Conservation (phyloP, 345 rosid genomes). For the Gossypium rotundifolium region DNA sequence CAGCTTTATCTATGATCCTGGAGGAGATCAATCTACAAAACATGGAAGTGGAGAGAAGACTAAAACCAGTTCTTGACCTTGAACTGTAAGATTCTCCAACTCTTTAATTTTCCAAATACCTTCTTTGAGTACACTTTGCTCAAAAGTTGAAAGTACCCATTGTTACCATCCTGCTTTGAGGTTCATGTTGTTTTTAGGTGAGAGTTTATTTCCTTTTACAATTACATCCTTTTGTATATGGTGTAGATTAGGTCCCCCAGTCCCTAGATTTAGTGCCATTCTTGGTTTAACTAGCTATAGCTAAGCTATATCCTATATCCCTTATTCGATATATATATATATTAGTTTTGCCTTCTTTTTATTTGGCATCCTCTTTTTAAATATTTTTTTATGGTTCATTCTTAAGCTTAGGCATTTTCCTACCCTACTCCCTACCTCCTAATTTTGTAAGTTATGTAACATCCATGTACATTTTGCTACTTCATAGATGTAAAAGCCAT, state of each 20-base stretch:
- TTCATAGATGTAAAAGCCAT: slow-evolving; percentile 21
- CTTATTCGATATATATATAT: slow-evolving; percentile 15
- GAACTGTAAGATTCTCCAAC: slow-evolving; percentile 30
- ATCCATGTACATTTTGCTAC: slow-evolving; percentile 49
- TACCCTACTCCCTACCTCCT: not conserved
- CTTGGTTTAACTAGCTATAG: slow-evolving; percentile 35
- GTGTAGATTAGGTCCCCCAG: slow-evolving; percentile 35
- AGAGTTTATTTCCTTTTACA: slow-evolving; percentile 13
- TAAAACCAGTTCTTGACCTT: slow-evolving; percentile 55
- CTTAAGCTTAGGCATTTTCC: slow-evolving; percentile 10
- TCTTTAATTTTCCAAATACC: slow-evolving; percentile 6
- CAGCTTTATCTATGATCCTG: slow-evolving; percentile 59
- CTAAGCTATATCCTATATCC: not conserved
- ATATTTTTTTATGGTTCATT: not conserved
- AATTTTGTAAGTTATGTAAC: slow-evolving; percentile 39
- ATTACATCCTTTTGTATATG: slow-evolving; percentile 26
- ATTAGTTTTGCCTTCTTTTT: not conserved
- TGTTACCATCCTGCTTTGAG: slow-evolving; percentile 15
- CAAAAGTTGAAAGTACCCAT: not conserved
- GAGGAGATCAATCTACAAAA: slow-evolving; percentile 60
- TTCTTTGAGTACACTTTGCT: not conserved
- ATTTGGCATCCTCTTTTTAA: not conserved
- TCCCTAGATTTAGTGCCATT: slow-evolving; percentile 23
- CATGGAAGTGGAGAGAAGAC: slow-evolving; percentile 67
- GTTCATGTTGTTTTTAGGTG: slow-evolving; percentile 19